These are phyloP conservation scores for Boletus edulis DNA, from an alignment of 768 basidiomycete species.

Conservation along the genomic window DNA sequence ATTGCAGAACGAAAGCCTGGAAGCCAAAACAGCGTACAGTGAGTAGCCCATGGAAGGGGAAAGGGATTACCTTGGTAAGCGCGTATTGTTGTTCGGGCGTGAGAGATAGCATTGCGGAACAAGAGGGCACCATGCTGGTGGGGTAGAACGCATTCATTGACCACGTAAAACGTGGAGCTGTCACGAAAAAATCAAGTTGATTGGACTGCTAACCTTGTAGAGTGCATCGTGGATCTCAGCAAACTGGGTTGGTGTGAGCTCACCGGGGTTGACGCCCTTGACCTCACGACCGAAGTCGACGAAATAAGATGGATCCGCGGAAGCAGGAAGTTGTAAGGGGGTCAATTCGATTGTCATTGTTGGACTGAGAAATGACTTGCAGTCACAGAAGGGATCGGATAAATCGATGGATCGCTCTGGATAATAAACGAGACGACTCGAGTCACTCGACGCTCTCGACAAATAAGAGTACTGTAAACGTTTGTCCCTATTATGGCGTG, in stretches of 20 bases:
- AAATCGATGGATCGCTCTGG: too few relatives aligned
- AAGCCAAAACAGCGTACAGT: not conserved
- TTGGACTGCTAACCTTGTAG: slow-evolving; percentile 36
- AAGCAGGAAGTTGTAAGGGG: slow-evolving; percentile 71
- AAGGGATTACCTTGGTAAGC: slow-evolving; percentile 63
- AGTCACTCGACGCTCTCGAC: too few relatives aligned
- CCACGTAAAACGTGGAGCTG: not conserved
- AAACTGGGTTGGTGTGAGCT: slow-evolving; percentile 57
- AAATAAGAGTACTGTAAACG: too few relatives aligned
- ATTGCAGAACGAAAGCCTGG: slow-evolving; percentile 70
- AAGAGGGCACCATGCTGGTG: slow-evolving; percentile 65
- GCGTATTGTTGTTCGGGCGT: slow-evolving; percentile 41
- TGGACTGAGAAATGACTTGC: too few relatives aligned
- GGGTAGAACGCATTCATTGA: not conserved
- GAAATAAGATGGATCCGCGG: slow-evolving; percentile 66
- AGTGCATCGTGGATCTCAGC: slow-evolving; percentile 65
- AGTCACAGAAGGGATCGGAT: too few relatives aligned
- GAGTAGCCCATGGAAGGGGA: not conserved
- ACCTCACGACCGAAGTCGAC: slow-evolving; percentile 73
- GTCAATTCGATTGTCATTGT: slow-evolving; percentile 64
- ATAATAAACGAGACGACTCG: too few relatives aligned
- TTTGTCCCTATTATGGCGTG: too few relatives aligned
- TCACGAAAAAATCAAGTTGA: too few relatives aligned
- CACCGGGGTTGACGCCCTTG: slow-evolving; percentile 64
- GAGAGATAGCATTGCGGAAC: slow-evolving; percentile 64